Conservation (phyloP, 2,329 filamentous ascomycete species). For the Sporothrix euskadiensis region DNA sequence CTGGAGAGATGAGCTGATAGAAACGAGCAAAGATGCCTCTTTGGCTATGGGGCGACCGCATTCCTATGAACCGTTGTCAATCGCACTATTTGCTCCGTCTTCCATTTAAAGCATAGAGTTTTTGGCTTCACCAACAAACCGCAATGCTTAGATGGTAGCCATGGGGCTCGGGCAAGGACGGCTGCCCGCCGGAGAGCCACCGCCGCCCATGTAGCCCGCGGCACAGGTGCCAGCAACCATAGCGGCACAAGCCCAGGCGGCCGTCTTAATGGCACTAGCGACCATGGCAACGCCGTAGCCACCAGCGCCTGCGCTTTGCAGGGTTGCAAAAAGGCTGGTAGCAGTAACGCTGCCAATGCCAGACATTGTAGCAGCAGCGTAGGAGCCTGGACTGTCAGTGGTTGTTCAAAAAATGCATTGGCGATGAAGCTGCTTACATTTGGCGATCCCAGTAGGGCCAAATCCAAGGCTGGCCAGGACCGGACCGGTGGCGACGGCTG, state of each 20-base stretch:
- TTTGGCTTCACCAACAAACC: no score
- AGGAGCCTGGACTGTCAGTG: constrained; percentile 32
- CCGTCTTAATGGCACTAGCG: neutral
- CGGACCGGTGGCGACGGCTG: neutral
- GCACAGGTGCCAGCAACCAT: neutral
- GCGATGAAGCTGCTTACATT: neutral
- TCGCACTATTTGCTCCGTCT: no score
- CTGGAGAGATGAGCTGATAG: no score
- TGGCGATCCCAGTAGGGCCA: neutral
- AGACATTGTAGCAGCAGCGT: constrained; percentile 36
- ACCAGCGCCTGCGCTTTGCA: constrained; percentile 40
- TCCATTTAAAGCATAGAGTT: no score
- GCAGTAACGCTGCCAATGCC: constrained; percentile 37
- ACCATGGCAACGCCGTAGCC: constrained; percentile 35
- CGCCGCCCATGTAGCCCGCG: neutral
- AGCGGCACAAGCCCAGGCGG: neutral
- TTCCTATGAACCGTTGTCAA: no score
- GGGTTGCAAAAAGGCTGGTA: constrained; percentile 36
- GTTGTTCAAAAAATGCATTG: neutral
- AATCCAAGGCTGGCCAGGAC: constrained; percentile 21
- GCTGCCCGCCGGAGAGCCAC: no score
- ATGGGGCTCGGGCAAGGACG: no score
- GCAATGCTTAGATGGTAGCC: no score
- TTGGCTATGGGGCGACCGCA: no score
- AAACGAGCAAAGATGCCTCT: no score